Evolutionary conservation across 495 filamentous ascomycete species (phyloP), one percentile per base, ranked within the genome.

Genomic region (Penicillium verhagenii): DNA sequence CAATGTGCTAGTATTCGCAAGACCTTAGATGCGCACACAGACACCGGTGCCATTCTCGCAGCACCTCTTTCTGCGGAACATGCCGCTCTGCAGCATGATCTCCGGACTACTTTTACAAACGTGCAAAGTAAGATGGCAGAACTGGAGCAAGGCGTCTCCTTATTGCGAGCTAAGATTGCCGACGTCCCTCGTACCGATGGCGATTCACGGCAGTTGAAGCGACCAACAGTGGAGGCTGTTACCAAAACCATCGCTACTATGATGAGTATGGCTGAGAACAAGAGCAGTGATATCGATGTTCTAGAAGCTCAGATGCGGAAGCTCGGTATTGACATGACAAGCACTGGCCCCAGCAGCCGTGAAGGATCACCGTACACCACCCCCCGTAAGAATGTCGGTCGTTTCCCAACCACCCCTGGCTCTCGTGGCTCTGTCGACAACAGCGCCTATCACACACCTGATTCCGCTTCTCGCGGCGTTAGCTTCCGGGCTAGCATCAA

Each of bases 141-240:
- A 38, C 79, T 90, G 2, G 95, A 97, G 66, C 86, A 92, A 63
- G 85, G 79, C 2, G 73, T 96, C n/a, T 86, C 86, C 0, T 61
- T 96, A 44, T 80, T 97, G n/a, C 86, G 87, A 57, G 85, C 92
- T 3, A 89, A 86, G 59, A 76, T 97, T 20, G 86, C 88, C 1
- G 72, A 80, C 38, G 65, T 70, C 20, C 65, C 73, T n/a, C 61
- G 65, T 23, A 39, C 62, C 9, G 68, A 71, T 42, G 77, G 78
- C 1, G 67, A 70, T 9, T 68, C 71, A 6, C 71, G 73, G 18
- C 72, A 65, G 56, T 52, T 64, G 18, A 70, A 78, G 38, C 73
- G 78, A n/a, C 95, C 94, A 2, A 97, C 93, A 0, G 87, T 96
- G 1, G 95, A 97, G 58, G 90, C 91, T 7, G 91, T 97, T 18